Conservation (phyloP, 164 flowering plant genomes). For the Platanus orientalis region DNA sequence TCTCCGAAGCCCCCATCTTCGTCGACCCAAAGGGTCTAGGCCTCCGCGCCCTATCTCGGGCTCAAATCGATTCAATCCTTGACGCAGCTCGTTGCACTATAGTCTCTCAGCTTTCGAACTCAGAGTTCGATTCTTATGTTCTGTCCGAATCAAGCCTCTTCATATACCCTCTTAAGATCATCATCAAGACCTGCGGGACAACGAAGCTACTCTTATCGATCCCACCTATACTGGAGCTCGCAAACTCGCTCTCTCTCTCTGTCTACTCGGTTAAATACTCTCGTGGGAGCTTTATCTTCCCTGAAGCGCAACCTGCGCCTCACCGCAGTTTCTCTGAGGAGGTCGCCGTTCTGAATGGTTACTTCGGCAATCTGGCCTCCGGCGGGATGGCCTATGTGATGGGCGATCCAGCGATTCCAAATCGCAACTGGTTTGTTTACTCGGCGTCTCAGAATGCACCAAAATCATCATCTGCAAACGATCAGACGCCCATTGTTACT, state of each 20-base stretch:
- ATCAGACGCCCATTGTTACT: slow-evolving; percentile 21
- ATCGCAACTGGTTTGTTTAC: slow-evolving; percentile 63
- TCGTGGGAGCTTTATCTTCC: slow-evolving; percentile 68
- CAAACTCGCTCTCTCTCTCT: slow-evolving; percentile 34
- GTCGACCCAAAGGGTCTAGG: slow-evolving; percentile 48
- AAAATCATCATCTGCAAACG: not conserved
- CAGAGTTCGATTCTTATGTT: slow-evolving; percentile 57
- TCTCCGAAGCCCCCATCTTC: slow-evolving; percentile 42
- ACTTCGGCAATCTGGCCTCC: slow-evolving; percentile 30
- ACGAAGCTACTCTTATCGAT: too few species aligned
- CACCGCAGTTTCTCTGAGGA: slow-evolving; percentile 70
- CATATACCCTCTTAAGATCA: slow-evolving; percentile 44
- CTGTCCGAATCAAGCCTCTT: too few species aligned
- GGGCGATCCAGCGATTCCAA: slow-evolving; percentile 32
- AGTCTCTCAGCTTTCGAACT: slow-evolving; percentile 44
- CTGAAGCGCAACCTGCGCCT: slow-evolving; percentile 53
- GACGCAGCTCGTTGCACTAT: slow-evolving; percentile 62
- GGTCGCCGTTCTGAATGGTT: slow-evolving; percentile 40
- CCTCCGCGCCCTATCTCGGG: slow-evolving; percentile 45
- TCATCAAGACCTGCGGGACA: too few species aligned
- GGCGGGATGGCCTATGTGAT: slow-evolving; percentile 42
- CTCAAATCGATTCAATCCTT: slow-evolving; percentile 47
- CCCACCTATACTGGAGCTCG: slow-evolving; percentile 38
- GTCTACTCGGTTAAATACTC: slow-evolving; percentile 47
- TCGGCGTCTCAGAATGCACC: slow-evolving; percentile 28